Base-by-base conservation (phyloP, 768 basidiomycete species). In the Harrya chromipes region DNA sequence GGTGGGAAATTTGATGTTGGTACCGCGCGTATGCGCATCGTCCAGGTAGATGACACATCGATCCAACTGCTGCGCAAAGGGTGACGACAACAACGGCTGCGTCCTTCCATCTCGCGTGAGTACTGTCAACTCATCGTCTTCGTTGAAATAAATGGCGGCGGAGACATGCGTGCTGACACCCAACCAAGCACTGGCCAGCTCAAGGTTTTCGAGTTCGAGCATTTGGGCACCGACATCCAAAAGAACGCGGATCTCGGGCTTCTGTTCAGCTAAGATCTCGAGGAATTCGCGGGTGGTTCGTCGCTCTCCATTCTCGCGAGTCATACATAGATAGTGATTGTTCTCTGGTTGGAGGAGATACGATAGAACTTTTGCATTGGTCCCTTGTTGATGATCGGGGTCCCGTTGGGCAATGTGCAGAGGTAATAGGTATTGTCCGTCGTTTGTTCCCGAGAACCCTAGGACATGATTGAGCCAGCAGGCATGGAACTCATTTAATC, bases 141-240 rank as follows among this genome's bases (percentile, higher is more conserved):
- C 60, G 17, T 59, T 58, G 43, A 71, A 69, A 46, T 69, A 71
- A 10, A 70, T 60, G 10, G 70, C 68, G 0, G 70, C 70, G 12
- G 49, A 43, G 1, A 58, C 34, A 17, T 39, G 36, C 1, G 45
- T 19, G 8, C 46, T 61, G 38, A 52, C 46, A 17, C 42, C 31
- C 4, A 82, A 60, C 81, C 80, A 82, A 2, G 55, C 37, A n/a
- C 46, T 33, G 2, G 69, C 75, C 6, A 82, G 44, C 21, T 75
- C 64, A 3, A 55, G 27, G 50, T 79, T 82, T 20, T 67, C 60
- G 46, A 79, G 62, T 38, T 82, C 79, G 9, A 82, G 61, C 64
- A 82, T 76, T 52, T 82, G 80, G 0, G 80, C 80, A 4, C 80
- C 81, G 12, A 82, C 79, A 40, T 82, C 80, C 14, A 82, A 61